Evolutionary conservation across 768 basidiomycete species (phyloP).

Genomic region (Hypsizygus marmoreus): DNA sequence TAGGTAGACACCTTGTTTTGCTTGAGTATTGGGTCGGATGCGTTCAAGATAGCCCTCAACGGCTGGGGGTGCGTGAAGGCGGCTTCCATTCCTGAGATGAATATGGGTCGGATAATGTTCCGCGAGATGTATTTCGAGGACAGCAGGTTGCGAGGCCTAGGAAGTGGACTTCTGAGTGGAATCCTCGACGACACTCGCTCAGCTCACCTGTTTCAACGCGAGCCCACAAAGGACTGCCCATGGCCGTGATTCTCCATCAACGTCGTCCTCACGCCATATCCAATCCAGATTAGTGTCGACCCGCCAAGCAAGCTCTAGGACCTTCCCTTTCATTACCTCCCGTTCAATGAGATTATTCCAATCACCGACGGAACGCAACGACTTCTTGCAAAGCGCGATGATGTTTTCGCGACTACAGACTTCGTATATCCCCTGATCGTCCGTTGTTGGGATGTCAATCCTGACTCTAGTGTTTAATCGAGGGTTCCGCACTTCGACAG

Average conservation of each 20-base stretch:
- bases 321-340: slow-evolving; percentile 53
- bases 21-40: slow-evolving; percentile 58
- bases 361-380: slow-evolving; percentile 55
- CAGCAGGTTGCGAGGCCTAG: slow-evolving; percentile 43
- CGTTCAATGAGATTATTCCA: slow-evolving; percentile 64
- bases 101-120: slow-evolving; percentile 61
- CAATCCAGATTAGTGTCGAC: slow-evolving; percentile 77
- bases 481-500: slow-evolving; percentile 73
- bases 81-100: slow-evolving; percentile 45
- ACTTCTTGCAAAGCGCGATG: slow-evolving; percentile 59
- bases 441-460: slow-evolving; percentile 63
- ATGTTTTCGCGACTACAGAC: slow-evolving; percentile 65
- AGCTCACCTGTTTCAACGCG: slow-evolving; percentile 66
- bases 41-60: slow-evolving; percentile 88
- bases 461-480: slow-evolving; percentile 64
- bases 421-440: slow-evolving; percentile 41
- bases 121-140: slow-evolving; percentile 74
- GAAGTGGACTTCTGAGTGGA: not conserved
- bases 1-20: slow-evolving; percentile 66
- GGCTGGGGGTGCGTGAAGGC: slow-evolving; percentile 72
- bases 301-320: slow-evolving; percentile 80
- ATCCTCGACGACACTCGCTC: not conserved
- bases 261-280: slow-evolving; percentile 75
- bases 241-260: slow-evolving; percentile 57
- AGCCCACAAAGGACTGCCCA: slow-evolving; percentile 81